phyloP scores from a whole-genome alignment of 164 flowering plant genomes.

The Litsea cubeba region DNA sequence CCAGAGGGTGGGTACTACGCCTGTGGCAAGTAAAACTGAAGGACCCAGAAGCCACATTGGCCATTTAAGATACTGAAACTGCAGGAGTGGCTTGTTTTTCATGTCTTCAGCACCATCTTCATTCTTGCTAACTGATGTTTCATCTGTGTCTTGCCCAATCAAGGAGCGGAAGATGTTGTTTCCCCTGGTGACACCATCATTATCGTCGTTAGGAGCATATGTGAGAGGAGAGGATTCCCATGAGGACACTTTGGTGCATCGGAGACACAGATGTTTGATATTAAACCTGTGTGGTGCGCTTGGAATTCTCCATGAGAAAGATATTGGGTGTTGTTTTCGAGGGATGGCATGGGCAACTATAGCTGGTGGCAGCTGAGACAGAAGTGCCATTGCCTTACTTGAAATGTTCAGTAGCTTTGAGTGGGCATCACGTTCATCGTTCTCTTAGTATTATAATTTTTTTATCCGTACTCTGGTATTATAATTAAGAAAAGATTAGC shows the following conservation, averaged over 20 bases:
- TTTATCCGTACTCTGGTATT: neutral
- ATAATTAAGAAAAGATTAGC: neutral
- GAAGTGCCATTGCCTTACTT: conserved; percentile 27
- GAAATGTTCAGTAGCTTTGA: conserved; percentile 7
- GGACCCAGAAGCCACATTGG: conserved; percentile 94
- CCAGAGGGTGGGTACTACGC: conserved; percentile 89
- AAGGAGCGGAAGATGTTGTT: conserved; percentile 55
- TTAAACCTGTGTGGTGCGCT: conserved; percentile 9
- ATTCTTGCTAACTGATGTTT: conserved; percentile 16
- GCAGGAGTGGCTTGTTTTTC: conserved; percentile 16
- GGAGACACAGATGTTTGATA: conserved; percentile 19
- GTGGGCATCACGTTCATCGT: neutral
- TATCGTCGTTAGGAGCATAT: conserved; percentile 40
- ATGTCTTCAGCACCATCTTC: conserved; percentile 13
- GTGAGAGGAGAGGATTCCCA: conserved; percentile 72
- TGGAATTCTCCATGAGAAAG: conserved; percentile 17
- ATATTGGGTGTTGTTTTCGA: conserved; percentile 4
- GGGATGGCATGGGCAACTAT: conserved; percentile 9
- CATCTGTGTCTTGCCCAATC: conserved; percentile 26
- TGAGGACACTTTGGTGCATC: conserved; percentile 44
- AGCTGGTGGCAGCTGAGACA: conserved; percentile 17
- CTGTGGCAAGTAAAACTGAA: conserved; percentile 60
- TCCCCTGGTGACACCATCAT: conserved; percentile 24
- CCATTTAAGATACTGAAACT: conserved; percentile 55
- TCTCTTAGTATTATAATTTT: neutral